Conservation (phyloP, 2,329 filamentous ascomycete species). For the Aspergillus ustus region DNA sequence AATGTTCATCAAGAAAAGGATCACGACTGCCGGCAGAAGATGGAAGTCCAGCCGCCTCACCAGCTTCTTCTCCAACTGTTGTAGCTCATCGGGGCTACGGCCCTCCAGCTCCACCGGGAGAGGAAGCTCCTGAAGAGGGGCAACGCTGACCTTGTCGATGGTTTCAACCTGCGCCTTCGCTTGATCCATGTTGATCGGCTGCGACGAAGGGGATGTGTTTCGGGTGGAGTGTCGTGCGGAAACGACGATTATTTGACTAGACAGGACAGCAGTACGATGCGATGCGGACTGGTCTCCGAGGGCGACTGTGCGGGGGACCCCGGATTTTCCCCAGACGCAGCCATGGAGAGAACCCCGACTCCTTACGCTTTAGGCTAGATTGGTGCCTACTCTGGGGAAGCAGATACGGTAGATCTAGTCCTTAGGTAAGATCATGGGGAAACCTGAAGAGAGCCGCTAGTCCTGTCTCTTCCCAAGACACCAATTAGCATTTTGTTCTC, state of each 20-base stretch:
- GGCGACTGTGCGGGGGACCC: background rate
- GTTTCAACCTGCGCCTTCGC: background rate
- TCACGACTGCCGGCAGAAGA: conserved; percentile 3
- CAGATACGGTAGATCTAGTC: no score
- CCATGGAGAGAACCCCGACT: background rate
- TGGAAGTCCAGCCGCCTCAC: conserved; percentile 2
- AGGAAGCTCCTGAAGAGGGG: conserved; percentile 6
- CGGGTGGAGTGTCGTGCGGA: background rate
- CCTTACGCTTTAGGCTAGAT: no score
- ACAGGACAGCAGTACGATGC: background rate
- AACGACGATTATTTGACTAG: background rate
- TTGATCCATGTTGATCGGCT: background rate
- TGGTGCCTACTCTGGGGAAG: no score
- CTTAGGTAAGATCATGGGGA: no score
- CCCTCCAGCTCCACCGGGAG: conserved; percentile 4
- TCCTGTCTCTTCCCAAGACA: no score
- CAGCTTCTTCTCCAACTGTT: conserved; percentile 2
- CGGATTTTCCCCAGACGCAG: conserved; percentile 5
- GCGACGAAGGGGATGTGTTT: background rate
- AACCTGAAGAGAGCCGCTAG: no score
- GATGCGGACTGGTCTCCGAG: conserved; percentile 6
- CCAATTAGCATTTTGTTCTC: no score
- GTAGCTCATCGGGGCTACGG: background rate
- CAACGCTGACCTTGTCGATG: conserved; percentile 5
- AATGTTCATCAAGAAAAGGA: conserved; percentile 10